Conservation (phyloP, 148 eudicot species). For the Rhododendron ovatum region DNA sequence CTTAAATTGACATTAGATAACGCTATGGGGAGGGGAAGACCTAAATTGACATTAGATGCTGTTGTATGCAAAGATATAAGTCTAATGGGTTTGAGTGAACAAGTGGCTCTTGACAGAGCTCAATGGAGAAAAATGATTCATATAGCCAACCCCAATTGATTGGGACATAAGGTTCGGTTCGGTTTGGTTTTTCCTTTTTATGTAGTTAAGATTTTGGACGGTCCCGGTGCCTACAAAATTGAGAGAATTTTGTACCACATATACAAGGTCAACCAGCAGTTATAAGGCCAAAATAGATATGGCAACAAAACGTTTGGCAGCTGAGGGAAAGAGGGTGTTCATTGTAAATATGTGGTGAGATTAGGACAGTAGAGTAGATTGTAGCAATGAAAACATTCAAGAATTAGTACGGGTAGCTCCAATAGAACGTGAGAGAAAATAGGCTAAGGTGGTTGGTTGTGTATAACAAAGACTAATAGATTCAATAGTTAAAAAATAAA, state of each 20-base stretch:
- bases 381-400: background rate
- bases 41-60: too few relatives aligned
- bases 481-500: background rate
- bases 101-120: too few relatives aligned
- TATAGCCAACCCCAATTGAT: too few relatives aligned
- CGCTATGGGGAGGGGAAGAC: too few relatives aligned
- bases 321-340: background rate
- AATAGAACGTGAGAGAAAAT: background rate
- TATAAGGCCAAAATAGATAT: background rate
- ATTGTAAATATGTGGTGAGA: background rate
- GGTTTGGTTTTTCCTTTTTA: background rate
- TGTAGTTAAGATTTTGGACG: background rate
- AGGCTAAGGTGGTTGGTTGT: background rate
- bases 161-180: too few relatives aligned
- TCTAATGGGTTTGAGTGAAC: too few relatives aligned
- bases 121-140: too few relatives aligned
- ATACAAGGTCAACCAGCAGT: background rate
- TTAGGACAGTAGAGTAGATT: background rate
- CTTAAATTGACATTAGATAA: too few relatives aligned
- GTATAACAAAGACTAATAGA: background rate
- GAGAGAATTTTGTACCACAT: background rate
- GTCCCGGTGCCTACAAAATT: background rate
- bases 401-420: background rate
- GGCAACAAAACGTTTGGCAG: background rate
- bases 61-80: too few relatives aligned